Conservation (phyloP, 2,329 filamentous ascomycete genomes). For the Aspergillus fumigatiaffinis region DNA sequence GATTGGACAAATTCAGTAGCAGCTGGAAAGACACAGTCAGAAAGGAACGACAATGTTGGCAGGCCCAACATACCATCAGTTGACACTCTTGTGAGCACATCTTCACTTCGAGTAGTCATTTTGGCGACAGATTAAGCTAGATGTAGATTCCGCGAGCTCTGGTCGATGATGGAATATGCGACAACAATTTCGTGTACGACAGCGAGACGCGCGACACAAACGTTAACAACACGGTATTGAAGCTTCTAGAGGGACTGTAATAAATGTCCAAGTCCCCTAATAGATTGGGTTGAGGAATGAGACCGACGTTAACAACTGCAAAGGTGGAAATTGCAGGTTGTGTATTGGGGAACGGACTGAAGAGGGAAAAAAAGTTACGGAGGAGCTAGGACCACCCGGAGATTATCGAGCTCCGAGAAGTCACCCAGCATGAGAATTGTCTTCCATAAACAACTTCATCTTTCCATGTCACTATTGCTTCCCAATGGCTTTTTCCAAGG, state of each 20-base stretch:
- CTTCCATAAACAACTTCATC: not conserved
- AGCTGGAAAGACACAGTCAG: constrained; percentile 43
- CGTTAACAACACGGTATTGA: not conserved
- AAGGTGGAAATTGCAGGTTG: not conserved
- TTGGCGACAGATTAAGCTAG: constrained; percentile 1
- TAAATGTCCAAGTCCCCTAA: not conserved
- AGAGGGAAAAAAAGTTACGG: constrained; percentile 20
- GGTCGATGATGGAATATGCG: not conserved
- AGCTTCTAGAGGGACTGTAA: not conserved
- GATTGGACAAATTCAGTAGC: constrained; percentile 67
- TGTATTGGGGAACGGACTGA: not conserved
- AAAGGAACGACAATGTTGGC: not conserved
- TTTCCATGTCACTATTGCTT: constrained; percentile 7
- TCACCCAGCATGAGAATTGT: constrained; percentile 17
- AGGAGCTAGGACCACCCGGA: constrained; percentile 37
- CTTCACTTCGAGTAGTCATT: constrained; percentile 32
- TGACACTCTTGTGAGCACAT: constrained; percentile 39
- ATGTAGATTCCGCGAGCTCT: not conserved
- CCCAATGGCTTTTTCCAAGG: constrained; percentile 26
- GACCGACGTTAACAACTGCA: not conserved
- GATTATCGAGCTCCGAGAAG: constrained; percentile 25
- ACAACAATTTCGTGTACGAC: not conserved
- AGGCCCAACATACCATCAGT: constrained; percentile 37
- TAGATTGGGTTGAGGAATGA: not conserved
- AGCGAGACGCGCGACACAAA: not conserved